Evolutionary conservation across 2,329 filamentous ascomycete genomes (phyloP), one percentile per base, ranked within the genome.

Genomic region (Macrophomina pseudophaseolina): DNA sequence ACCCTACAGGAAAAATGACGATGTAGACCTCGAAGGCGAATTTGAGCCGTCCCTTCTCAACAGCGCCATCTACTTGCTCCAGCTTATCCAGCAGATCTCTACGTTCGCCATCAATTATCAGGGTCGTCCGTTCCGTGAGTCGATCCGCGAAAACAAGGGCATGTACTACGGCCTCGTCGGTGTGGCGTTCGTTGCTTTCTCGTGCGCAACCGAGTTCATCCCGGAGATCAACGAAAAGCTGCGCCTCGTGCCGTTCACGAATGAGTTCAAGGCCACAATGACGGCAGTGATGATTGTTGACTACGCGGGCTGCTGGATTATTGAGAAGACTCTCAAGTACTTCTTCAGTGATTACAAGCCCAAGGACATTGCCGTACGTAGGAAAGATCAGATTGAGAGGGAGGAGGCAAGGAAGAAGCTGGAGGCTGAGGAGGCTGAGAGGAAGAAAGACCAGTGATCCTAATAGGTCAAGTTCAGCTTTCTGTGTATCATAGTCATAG

Each of bases 61-160:
- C 85, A 95, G 91, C 56, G 95, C 95, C 66, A 92, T 99, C 72
- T 99, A 98, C 80, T 91, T 99, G 32, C 88, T 99, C 48, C 95
- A 98, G 76, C 89, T 99, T 62, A 98, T 99, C 79, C 95, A 99
- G 80, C 95, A 99, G 80, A 97, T 99, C 76, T 97, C 94, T 30
- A 99, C 95, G 3, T 99, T 99, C 74, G 94, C 95, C 68, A 97
- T 99, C 84, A 99, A 99, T 84, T 99, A 99, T 84, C 95, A 99
- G 80, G 95, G 95, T 67, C 91, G 95, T 9, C 95, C 95, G 12
- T 99, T 99, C 90, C 92, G 95, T 68, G 95, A 99, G 81, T 91
- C 91, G 28, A 93, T 99, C 71, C 90, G 91, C 5, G 95, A 97
- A 82, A 99, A 99, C 84, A 91, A 89, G 79, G 93, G 92, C 78